phyloP scores from a whole-genome alignment of 805 yeast genomes.

The Spathaspora passalidarum region DNA sequence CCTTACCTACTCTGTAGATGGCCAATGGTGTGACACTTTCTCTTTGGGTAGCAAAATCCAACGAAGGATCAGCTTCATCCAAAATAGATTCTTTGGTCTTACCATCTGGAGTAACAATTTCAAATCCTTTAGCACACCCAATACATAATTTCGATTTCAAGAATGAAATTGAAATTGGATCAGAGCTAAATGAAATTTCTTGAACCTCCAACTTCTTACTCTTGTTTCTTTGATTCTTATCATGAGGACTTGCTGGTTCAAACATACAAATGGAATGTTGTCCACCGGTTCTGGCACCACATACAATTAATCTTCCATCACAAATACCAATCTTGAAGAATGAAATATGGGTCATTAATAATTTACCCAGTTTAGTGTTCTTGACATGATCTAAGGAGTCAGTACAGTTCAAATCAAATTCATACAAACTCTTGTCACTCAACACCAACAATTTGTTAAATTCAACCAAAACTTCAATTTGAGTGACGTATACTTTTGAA shows the following conservation, averaged over 20 bases:
- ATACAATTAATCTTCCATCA: conserved; percentile 81
- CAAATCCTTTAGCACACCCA: conserved; percentile 96
- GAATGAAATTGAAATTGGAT: conserved; percentile 89
- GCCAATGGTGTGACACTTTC: conserved; percentile 84
- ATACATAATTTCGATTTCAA: conserved; percentile 85
- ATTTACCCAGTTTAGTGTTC: conserved; percentile 65
- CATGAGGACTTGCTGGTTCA: conserved; percentile 81
- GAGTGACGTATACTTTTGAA: conserved; percentile 73
- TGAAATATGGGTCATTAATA: conserved; percentile 80
- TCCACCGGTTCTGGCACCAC: conserved; percentile 77
- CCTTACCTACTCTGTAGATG: conserved; percentile 84
- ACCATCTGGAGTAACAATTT: conserved; percentile 82
- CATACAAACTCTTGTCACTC: conserved; percentile 76
- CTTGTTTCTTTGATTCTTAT: conserved; percentile 58
- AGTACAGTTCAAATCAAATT: conserved; percentile 60
- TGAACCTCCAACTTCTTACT: conserved; percentile 59
- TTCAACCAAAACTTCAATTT: conserved; percentile 88
- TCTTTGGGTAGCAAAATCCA: conserved; percentile 85
- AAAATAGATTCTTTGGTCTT: conserved; percentile 83
- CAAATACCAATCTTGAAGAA: conserved; percentile 93
- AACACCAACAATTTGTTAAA: conserved; percentile 78
- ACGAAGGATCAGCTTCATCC: conserved; percentile 97
- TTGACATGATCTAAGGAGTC: conserved; percentile 47
- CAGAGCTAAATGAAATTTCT: conserved; percentile 81
- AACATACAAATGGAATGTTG: conserved; percentile 79